phyloP scores from a whole-genome alignment of 2,329 filamentous ascomycete species.

The Allantophomopsis lycopodina region DNA sequence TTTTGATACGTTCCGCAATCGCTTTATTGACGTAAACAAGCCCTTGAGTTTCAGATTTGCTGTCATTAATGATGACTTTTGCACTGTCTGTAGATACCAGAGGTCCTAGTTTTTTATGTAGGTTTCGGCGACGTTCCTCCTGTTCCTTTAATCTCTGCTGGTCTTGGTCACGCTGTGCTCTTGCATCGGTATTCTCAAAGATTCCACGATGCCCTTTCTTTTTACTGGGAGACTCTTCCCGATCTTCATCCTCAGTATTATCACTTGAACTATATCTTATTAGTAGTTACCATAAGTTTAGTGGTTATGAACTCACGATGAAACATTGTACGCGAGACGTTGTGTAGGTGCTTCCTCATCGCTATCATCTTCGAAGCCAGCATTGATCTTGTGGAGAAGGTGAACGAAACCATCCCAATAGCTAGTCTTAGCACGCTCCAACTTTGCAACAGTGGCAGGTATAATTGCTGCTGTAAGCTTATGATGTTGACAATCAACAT shows the following conservation, averaged over 20 bases:
- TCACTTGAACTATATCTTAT: no score
- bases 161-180: constrained; percentile 39
- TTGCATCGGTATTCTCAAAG: constrained; percentile 28
- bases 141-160: constrained; percentile 37
- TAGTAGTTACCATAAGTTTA: no score
- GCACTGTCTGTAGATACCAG: constrained; percentile 29
- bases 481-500: constrained; percentile 15
- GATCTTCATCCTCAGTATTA: no score
- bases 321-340: not conserved
- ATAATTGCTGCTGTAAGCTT: constrained; percentile 8
- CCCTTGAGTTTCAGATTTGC: constrained; percentile 43
- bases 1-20: constrained; percentile 55
- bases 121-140: constrained; percentile 32
- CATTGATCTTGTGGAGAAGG: not conserved
- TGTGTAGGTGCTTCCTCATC: constrained; percentile 4
- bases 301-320: no score
- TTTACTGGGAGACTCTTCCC: not conserved
- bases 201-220: constrained; percentile 24
- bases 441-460: constrained; percentile 8
- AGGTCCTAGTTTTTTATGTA: constrained; percentile 29
- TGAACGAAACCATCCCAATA: no score
- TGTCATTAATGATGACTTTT: constrained; percentile 50
- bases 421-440: constrained; percentile 5
- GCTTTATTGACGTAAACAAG: constrained; percentile 50
- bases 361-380: constrained; percentile 3